Conservation (phyloP, 495 filamentous ascomycete species). For the Penicillium soppii region DNA sequence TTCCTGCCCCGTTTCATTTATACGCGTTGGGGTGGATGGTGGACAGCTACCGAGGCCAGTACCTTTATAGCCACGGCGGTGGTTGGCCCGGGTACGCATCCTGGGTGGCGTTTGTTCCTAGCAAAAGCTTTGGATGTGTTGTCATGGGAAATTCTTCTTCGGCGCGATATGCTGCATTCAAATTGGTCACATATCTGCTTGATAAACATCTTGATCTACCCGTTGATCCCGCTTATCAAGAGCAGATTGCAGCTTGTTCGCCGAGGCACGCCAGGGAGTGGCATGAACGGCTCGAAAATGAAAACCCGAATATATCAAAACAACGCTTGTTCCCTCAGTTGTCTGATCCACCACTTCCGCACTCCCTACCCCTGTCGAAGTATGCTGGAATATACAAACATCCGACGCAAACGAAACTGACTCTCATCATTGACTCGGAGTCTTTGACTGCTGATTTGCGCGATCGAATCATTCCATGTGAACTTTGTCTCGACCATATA, state of each 20-base stretch:
- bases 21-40: conserved; percentile 50
- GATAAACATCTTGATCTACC: conserved; percentile 10
- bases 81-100: conserved; percentile 46
- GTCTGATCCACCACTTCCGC: conserved; percentile 12
- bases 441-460: conserved; percentile 1
- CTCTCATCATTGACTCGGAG: background rate
- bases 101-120: conserved; percentile 46
- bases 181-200: conserved; percentile 7
- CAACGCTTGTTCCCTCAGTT: conserved; percentile 8
- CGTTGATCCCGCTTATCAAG: background rate
- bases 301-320: conserved; percentile 1
- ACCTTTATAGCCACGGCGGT: conserved; percentile 43
- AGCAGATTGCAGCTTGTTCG: conserved; percentile 4
- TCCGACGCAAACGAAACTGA: conserved; percentile 1
- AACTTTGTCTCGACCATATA: conserved; percentile 7
- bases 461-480: background rate
- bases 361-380: conserved; percentile 10
- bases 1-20: conserved; percentile 14
- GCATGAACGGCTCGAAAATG: background rate
- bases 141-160: conserved; percentile 44
- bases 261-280: conserved; percentile 1
- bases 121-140: conserved; percentile 42
- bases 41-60: conserved; percentile 41
- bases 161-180: background rate
- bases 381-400: conserved; percentile 18